These are phyloP conservation scores for Hypholoma fasciculare DNA, from an alignment of 768 basidiomycete species.

Conservation along the genomic window DNA sequence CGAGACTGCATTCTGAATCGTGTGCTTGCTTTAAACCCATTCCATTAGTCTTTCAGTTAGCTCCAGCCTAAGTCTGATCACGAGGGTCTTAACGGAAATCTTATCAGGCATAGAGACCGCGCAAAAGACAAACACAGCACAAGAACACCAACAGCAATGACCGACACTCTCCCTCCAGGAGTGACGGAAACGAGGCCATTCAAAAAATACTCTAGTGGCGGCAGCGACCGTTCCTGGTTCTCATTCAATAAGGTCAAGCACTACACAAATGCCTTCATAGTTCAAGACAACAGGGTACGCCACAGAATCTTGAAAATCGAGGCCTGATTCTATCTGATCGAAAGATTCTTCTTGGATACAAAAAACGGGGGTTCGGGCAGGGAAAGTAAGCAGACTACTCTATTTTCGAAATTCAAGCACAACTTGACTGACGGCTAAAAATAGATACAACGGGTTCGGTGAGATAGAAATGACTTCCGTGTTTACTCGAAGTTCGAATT, in stretches of 20 bases:
- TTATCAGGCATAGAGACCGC: no score
- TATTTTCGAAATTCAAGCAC: not conserved
- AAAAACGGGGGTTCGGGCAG: slow-evolving; percentile 77
- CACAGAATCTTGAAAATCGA: not conserved
- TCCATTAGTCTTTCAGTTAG: no score
- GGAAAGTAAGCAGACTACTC: slow-evolving; percentile 45
- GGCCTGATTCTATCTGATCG: not conserved
- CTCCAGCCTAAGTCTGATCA: no score
- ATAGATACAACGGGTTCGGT: slow-evolving; percentile 63
- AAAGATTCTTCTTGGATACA: slow-evolving; percentile 72
- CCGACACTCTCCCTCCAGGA: slow-evolving; percentile 42
- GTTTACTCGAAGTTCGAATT: not conserved
- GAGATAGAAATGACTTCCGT: slow-evolving; percentile 12
- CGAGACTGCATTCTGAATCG: no score
- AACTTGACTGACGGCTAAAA: not conserved
- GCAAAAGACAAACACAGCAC: no score
- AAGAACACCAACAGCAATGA: no score
- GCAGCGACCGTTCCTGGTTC: slow-evolving; percentile 50
- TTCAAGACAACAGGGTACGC: slow-evolving; percentile 49
- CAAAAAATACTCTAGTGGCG: slow-evolving; percentile 33
- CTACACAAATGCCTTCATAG: slow-evolving; percentile 75
- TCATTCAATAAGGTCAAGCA: slow-evolving; percentile 38
- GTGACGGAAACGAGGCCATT: slow-evolving; percentile 30
- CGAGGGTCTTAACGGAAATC: no score
- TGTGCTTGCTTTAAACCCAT: no score